Percentiles rank a stretch among this genome's conserved stretches.
These are phyloP conservation scores for Penicillium goetzii DNA, from an alignment of 495 filamentous ascomycete species.

Conservation along the genomic window DNA sequence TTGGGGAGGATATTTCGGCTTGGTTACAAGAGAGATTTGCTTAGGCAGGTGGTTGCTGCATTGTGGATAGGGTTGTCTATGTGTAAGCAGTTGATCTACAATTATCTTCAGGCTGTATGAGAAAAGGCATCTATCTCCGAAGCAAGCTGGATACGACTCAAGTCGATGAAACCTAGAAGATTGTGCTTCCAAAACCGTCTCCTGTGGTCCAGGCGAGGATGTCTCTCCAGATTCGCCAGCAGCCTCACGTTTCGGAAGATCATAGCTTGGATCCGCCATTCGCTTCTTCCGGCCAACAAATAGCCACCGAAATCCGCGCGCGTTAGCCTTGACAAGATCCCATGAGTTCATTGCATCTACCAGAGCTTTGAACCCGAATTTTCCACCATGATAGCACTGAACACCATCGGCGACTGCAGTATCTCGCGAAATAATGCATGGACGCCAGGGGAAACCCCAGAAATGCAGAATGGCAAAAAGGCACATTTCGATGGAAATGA, in stretches of 20 bases:
- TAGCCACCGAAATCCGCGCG: conserved; percentile 71
- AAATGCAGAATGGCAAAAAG: conserved; percentile 69
- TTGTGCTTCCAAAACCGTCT: background rate
- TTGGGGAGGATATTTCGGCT: background rate
- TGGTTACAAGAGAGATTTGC: background rate
- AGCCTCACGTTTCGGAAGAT: conserved; percentile 6
- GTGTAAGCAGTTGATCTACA: too few species aligned
- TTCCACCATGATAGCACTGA: conserved; percentile 54
- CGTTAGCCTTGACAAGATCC: conserved; percentile 76
- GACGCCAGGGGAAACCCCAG: conserved; percentile 68
- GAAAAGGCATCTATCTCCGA: too few species aligned
- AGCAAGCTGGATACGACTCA: background rate
- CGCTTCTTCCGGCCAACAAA: conserved; percentile 63
- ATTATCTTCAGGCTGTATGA: too few species aligned
- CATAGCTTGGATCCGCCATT: conserved; percentile 46
- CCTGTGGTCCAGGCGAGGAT: background rate
- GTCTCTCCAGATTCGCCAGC: background rate
- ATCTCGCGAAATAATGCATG: conserved; percentile 40
- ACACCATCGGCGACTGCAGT: background rate
- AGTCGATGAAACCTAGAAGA: background rate
- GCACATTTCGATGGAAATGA: conserved; percentile 77
- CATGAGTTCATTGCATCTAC: conserved; percentile 72
- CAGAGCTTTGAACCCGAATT: conserved; percentile 59
- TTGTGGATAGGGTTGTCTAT: background rate
- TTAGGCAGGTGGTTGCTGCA: background rate